A percentile compares a stretch with the other conserved stretches of the same genome.
Evolutionary conservation across 352 stramenopile genomes (phyloP).

Genomic region (Globisporangium ultimum): DNA sequence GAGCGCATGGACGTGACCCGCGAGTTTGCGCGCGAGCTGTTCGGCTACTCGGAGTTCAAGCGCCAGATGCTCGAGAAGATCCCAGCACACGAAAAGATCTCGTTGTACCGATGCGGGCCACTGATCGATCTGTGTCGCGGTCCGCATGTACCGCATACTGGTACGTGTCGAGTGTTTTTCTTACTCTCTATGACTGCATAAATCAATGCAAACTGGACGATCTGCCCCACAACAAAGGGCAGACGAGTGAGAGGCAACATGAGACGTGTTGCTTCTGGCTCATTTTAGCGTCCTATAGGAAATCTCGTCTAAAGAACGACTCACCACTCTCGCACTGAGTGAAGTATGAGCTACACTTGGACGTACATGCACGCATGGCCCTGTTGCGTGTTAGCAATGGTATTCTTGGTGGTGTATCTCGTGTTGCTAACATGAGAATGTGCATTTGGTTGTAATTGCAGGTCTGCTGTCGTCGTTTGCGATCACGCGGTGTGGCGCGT

Average conservation of each 20-base stretch:
- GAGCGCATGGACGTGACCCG: conserved; percentile 87
- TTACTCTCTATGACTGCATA: conserved; percentile 8
- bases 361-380: conserved; percentile 36
- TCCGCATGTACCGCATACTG: conserved; percentile 94
- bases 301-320: conserved; percentile 60
- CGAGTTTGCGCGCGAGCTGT: conserved; percentile 90
- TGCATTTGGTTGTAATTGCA: conserved; percentile 19
- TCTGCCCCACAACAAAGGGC: conserved; percentile 64
- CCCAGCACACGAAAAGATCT: conserved; percentile 88
- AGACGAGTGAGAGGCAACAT: conserved; percentile 83
- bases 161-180: conserved; percentile 43
- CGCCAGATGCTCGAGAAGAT: conserved; percentile 97
- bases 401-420: conserved; percentile 2
- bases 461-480: conserved; percentile 93
- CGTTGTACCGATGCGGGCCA: conserved; percentile 96
- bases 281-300: conserved; percentile 46
- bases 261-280: conserved; percentile 15
- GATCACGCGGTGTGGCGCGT: conserved; percentile 92
- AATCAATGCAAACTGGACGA: conserved; percentile 22
- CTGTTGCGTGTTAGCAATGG: background rate
- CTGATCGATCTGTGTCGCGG: conserved; percentile 98
- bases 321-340: conserved; percentile 76
- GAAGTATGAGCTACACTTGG: conserved; percentile 76
- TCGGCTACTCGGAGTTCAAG: conserved; percentile 96
- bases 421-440: background rate